phyloP scores from a whole-genome alignment of 2,329 filamentous ascomycete species.

The Sporothrix inflata region DNA sequence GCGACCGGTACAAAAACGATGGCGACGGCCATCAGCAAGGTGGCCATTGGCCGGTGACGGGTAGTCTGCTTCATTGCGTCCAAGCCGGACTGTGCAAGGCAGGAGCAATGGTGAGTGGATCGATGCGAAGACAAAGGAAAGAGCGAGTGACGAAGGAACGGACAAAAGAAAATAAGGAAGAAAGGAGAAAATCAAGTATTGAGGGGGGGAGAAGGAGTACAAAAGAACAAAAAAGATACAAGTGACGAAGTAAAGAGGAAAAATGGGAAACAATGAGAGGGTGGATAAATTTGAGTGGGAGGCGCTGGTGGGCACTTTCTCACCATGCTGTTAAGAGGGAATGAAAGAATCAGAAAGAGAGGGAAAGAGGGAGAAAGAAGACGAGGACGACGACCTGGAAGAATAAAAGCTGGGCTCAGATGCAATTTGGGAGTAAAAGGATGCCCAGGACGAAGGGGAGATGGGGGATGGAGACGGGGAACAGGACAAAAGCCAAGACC shows the following conservation, averaged over 20 bases:
- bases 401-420: background rate
- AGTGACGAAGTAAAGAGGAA: background rate
- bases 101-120: background rate
- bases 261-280: background rate
- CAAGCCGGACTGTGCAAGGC: background rate
- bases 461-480: background rate
- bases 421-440: background rate
- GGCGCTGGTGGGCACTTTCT: background rate
- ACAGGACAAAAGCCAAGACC: background rate
- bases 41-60: conserved; percentile 22
- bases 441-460: conserved; percentile 1
- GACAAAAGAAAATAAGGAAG: background rate
- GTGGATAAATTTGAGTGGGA: background rate
- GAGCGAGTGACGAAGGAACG: background rate
- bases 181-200: background rate
- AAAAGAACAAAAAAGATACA: background rate
- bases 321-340: background rate
- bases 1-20: background rate
- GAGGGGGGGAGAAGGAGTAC: background rate
- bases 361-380: background rate
- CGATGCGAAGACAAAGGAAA: background rate
- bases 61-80: conserved; percentile 3
- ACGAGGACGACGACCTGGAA: background rate
- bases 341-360: background rate
- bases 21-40: background rate